Base-by-base conservation (phyloP, 148 eudicot species). In the Salicornia ramosissima region DNA sequence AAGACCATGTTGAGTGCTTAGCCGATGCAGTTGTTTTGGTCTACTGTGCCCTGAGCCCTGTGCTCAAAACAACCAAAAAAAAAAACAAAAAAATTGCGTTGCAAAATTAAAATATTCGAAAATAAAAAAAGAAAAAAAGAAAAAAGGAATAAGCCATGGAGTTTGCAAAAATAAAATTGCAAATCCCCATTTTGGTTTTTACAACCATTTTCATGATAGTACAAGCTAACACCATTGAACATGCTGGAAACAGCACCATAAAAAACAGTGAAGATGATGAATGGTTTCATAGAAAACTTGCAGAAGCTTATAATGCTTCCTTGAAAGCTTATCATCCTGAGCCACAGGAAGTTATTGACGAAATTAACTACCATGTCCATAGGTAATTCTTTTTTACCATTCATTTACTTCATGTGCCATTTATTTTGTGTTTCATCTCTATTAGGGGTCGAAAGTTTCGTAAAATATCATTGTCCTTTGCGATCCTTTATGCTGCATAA, bases 311-410 rank as follows among this genome's bases (percentile, higher is more conserved):
- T 69, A 67, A 69, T 57, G 64, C 66, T 30, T 77, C 91, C 26
- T 33, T 71, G 28, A 8, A 61, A 16, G 78, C 91, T 3, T 77
- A 77, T 58, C 71, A 80, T 22, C 74, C 75, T 18, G 49, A 90
- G 10, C 90, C 87, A 0, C 56, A 63, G 1, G 77, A 77, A 33
- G 78, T 86, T 43, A 73, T 89, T 8, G 57, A 81, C 51, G 68
- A 72, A 5, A 79, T 90, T 21, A 90, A 87, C 76, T 21, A 68
- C 22, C 83, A 78, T 72, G 87, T 86, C 62, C 87, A 79, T 46
- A 75, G 77, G 97, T 88, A 74, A 67, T 69, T 57, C 15, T 11
- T 45, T 26, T 43, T 64, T 31, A 13, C 8, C 8, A 9, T 47
- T 60, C 16, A 14, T 64, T 14, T 6, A 10, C 29, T 0, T 2